Percentiles rank a stretch among this genome's conserved stretches.
Conservation (phyloP, 1,139 yeast species). For the Yamadazyma siamensis region DNA sequence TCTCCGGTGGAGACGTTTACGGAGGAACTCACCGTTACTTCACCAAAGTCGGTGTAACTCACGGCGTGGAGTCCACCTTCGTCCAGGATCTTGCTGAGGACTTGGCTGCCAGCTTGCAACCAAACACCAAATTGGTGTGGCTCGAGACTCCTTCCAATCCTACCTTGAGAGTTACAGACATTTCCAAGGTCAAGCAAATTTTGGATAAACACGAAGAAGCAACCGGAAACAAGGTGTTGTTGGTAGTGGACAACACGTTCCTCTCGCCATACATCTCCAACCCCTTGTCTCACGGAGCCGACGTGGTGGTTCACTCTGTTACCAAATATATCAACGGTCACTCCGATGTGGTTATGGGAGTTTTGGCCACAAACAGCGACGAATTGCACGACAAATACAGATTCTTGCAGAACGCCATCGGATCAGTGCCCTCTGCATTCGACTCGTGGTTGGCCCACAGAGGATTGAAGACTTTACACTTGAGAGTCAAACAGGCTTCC, state of each 20-base stretch:
- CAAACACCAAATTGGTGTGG: constrained; percentile 78
- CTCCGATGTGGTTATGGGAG: constrained; percentile 89
- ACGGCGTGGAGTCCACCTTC: constrained; percentile 70
- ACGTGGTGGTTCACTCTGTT: constrained; percentile 82
- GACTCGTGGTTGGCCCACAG: constrained; percentile 93
- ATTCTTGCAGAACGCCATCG: constrained; percentile 84
- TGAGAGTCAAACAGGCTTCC: constrained; percentile 73
- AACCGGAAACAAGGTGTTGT: constrained; percentile 47
- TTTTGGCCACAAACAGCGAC: constrained; percentile 66
- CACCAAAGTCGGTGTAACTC: constrained; percentile 80
- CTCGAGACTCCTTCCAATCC: constrained; percentile 90
- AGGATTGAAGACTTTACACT: constrained; percentile 83
- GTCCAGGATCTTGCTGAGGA: constrained; percentile 64
- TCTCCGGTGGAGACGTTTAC: constrained; percentile 84
- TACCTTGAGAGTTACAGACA: constrained; percentile 73
- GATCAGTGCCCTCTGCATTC: constrained; percentile 86
- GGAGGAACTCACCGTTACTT: constrained; percentile 94
- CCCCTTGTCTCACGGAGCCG: constrained; percentile 83
- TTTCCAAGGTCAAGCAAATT: constrained; percentile 53
- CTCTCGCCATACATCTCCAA: constrained; percentile 89
- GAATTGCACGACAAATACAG: constrained; percentile 61
- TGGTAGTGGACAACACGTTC: constrained; percentile 92
- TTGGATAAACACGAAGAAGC: constrained; percentile 46
- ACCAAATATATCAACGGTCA: constrained; percentile 92
- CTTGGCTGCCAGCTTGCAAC: constrained; percentile 51